Conservation (phyloP, 2,329 filamentous ascomycete species). For the Sporothrix luriei region DNA sequence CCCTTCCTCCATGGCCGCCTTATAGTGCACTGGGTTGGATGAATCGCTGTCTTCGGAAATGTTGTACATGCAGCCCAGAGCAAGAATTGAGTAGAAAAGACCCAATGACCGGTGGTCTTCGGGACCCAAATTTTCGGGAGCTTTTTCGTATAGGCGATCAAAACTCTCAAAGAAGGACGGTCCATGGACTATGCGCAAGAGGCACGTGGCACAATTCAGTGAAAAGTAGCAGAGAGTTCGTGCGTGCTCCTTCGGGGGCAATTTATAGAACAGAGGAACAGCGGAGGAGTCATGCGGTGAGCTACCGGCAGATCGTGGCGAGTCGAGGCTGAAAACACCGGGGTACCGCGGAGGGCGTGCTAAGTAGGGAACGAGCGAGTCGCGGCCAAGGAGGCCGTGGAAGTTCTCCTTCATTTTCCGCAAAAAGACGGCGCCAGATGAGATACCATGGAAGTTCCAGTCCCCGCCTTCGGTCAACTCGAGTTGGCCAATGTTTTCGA, state of each 20-base stretch:
- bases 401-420: conserved; percentile 86
- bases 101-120: conserved; percentile 71
- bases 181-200: conserved; percentile 73
- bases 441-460: conserved; percentile 94
- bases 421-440: conserved; percentile 87
- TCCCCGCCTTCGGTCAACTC: conserved; percentile 89
- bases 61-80: conserved; percentile 72
- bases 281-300: conserved; percentile 63
- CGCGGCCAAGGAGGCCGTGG: conserved; percentile 70
- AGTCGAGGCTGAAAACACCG: conserved; percentile 65
- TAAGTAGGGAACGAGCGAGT: conserved; percentile 62
- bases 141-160: conserved; percentile 73
- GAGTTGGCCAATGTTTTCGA: conserved; percentile 85
- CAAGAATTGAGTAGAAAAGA: conserved; percentile 69
- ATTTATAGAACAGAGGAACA: conserved; percentile 59
- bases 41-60: conserved; percentile 57
- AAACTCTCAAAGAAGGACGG: conserved; percentile 79
- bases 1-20: conserved; percentile 59
- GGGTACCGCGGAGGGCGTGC: conserved; percentile 53
- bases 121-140: conserved; percentile 62
- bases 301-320: conserved; percentile 64
- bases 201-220: conserved; percentile 59
- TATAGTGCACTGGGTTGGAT: conserved; percentile 52
- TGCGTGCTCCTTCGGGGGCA: conserved; percentile 67
- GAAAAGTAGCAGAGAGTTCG: conserved; percentile 58